These are phyloP conservation scores for Sclerotinia borealis DNA, from an alignment of 2,329 filamentous ascomycete species.

Conservation along the genomic window DNA sequence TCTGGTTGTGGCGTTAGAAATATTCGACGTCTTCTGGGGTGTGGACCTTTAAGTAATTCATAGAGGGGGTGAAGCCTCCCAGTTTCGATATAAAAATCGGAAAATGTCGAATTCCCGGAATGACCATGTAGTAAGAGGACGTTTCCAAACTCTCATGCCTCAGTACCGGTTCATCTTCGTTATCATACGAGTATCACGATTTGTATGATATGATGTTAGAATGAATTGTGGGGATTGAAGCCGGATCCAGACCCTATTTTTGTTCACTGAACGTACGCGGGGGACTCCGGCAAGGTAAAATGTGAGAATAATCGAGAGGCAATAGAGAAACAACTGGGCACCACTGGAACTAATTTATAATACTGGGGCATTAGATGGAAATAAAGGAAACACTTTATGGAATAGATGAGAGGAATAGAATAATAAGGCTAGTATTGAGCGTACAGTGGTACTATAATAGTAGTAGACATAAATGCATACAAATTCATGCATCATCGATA, in stretches of 20 bases:
- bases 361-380: neutral
- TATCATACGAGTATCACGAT: constrained; percentile 15
- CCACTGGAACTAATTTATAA: neutral
- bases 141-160: constrained; percentile 6
- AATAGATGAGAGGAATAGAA: neutral
- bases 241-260: constrained; percentile 2
- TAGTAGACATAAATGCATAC: neutral
- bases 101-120: neutral
- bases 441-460: neutral
- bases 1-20: constrained; percentile 8
- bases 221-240: constrained; percentile 10
- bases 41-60: constrained; percentile 8
- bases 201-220: constrained; percentile 13
- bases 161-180: constrained; percentile 14
- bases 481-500: neutral
- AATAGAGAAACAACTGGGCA: neutral
- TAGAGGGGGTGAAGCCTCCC: neutral
- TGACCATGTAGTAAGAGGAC: neutral
- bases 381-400: neutral
- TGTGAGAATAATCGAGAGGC: neutral
- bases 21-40: constrained; percentile 3
- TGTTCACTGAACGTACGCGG: constrained; percentile 2
- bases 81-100: neutral
- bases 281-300: constrained; percentile 9
- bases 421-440: neutral